Evolutionary conservation across 2,329 filamentous ascomycete species (phyloP), one percentile per base, ranked within the genome.

Genomic region (Tolypocladium cylindrosporum): DNA sequence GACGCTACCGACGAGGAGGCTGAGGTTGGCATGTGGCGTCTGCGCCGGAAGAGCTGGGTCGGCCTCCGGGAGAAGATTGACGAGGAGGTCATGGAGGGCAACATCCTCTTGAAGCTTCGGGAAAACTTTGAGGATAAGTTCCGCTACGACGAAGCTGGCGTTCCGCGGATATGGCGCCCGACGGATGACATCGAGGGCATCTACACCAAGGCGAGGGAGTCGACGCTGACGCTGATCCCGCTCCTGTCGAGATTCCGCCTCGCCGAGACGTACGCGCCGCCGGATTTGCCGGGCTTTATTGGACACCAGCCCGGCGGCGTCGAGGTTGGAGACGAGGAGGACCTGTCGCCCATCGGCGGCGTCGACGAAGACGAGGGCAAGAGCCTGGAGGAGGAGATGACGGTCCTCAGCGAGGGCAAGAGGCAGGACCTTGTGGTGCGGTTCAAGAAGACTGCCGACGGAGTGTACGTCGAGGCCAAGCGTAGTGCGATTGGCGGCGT

Each of bases 41-140:
- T 99, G 63, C 86, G 93, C 59, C 86, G 93, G 62, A 97, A 97
- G 79, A 94, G 90, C 61, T 99, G 94, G 94, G 87, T 87, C 45
- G 92, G 93, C 16, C 79, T 99, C 61, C 84, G 90, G 52, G 87
- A 91, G 60, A 94, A 90, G 77, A 89, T 99, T 61, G 93, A 97
- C 41, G 94, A 99, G 69, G 94, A 99, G 74, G 90, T 97, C 69
- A 96, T 96, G 86, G 94, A 97, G 75, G 93, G 93, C 67, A 99
- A 97, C 69, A 86, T 99, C 57, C 78, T 97, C 40, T 80, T 97
- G 65, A 99, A 99, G 78, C 83, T 99, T 55, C 86, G 94, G 41
- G 94, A 99, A 73, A 97, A 97, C 76, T 99, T 99, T 65, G 94
- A 99, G 74, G 94, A 99, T 77, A 97, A 96, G 74, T 99, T 99